Evolutionary conservation across 2,329 filamentous ascomycete species (phyloP).

Genomic region (Epichloe elymi): DNA sequence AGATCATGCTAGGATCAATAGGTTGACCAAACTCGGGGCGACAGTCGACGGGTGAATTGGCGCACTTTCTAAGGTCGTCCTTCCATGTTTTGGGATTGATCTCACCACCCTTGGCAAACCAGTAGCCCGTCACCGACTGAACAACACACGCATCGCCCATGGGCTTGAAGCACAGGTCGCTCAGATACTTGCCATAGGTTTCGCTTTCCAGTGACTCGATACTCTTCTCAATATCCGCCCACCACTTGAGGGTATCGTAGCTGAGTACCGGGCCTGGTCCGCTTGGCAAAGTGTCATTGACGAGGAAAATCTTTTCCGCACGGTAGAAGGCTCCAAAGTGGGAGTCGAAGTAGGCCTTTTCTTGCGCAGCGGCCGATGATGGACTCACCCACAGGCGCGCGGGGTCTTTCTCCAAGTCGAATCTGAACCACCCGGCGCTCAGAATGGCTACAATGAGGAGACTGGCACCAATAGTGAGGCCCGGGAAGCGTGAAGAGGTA

Average conservation of each 20-base stretch:
- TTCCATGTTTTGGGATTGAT: conserved; percentile 47
- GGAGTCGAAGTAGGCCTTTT: conserved; percentile 86
- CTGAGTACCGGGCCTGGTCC: conserved; percentile 66
- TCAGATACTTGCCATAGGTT: conserved; percentile 53
- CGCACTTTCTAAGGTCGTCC: conserved; percentile 57
- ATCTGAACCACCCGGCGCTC: conserved; percentile 77
- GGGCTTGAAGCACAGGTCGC: conserved; percentile 90
- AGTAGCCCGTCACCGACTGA: conserved; percentile 86
- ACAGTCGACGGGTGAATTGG: conserved; percentile 69
- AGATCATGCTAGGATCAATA: conserved; percentile 68
- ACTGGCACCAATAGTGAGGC: conserved; percentile 64
- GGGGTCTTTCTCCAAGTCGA: conserved; percentile 81
- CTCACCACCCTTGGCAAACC: conserved; percentile 42
- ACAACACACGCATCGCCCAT: conserved; percentile 81
- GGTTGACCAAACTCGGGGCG: conserved; percentile 83
- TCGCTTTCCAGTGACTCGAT: conserved; percentile 60
- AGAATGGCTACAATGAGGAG: conserved; percentile 65
- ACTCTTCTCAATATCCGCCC: conserved; percentile 77
- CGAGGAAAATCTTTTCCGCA: conserved; percentile 82
- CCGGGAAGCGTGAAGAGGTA: conserved; percentile 69
- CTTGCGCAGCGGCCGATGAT: conserved; percentile 74
- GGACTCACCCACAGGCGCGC: conserved; percentile 96
- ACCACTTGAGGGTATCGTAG: conserved; percentile 85
- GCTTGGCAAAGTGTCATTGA: conserved; percentile 63
- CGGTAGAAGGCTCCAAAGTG: conserved; percentile 95